Evolutionary conservation across 352 stramenopile species (phyloP).

Genomic region (Pythium apleroticum): DNA sequence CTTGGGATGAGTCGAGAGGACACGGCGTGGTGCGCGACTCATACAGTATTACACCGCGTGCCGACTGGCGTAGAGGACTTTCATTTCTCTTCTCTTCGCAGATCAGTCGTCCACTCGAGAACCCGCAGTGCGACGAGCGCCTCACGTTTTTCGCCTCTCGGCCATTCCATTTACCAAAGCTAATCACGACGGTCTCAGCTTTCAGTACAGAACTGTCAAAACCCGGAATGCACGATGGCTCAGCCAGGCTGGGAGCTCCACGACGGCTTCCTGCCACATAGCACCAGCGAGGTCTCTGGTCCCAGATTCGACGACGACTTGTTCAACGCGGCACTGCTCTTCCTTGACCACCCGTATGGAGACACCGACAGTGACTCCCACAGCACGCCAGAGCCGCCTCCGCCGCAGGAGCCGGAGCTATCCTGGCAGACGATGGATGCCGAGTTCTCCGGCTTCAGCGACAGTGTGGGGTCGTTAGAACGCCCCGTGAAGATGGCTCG

Average conservation of each 20-base stretch:
- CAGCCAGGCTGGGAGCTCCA: neutral
- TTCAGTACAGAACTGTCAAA: neutral
- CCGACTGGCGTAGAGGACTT: neutral
- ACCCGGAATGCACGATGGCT: neutral
- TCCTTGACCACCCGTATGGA: constrained; percentile 9
- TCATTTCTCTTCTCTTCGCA: neutral
- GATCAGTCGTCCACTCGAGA: neutral
- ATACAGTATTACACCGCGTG: neutral
- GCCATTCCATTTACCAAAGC: neutral
- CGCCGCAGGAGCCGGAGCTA: neutral
- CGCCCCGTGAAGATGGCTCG: neutral
- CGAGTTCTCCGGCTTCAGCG: neutral
- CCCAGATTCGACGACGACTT: constrained; percentile 12
- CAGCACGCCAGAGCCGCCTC: neutral
- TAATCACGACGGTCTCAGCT: neutral
- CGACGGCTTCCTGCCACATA: neutral
- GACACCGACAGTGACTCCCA: constrained; percentile 4
- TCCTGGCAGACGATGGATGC: neutral
- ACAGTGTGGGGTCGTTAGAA: neutral
- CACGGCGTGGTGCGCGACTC: neutral
- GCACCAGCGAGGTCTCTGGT: neutral
- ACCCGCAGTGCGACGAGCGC: neutral
- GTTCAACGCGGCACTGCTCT: constrained; percentile 14
- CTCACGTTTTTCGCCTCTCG: neutral
- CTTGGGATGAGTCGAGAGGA: neutral